A percentile compares a stretch with the other conserved stretches of the same genome.
Evolutionary conservation across 2,329 filamentous ascomycete species (phyloP).

Genomic region (Tolypocladium cylindrosporum): DNA sequence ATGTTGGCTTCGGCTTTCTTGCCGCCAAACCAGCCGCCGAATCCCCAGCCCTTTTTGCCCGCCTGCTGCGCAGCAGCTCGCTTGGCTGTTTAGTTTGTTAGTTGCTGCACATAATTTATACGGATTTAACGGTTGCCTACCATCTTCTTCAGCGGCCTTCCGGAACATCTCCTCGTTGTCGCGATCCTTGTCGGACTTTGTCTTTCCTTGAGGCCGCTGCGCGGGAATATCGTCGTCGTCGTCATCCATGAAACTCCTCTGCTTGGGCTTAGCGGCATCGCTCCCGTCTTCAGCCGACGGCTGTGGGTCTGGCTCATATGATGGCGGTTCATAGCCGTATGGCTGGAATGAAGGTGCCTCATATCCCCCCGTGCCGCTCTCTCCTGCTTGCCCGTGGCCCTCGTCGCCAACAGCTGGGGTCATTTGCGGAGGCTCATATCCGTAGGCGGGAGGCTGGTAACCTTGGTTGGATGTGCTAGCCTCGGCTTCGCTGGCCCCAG

Average conservation of each 20-base stretch:
- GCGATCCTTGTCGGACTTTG: conserved; percentile 58
- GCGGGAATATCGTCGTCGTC: conserved; percentile 62
- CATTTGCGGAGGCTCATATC: conserved; percentile 39
- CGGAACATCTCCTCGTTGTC: conserved; percentile 80
- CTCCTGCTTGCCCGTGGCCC: conserved; percentile 9
- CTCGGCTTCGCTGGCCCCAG: conserved; percentile 4
- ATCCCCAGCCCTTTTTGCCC: conserved; percentile 64
- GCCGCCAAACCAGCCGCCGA: conserved; percentile 73
- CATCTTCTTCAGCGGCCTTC: conserved; percentile 69
- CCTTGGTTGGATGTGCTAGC: conserved; percentile 14
- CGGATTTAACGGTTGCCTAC: conserved; percentile 28
- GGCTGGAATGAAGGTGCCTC: conserved; percentile 54
- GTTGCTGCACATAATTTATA: background rate
- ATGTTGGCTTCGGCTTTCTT: conserved; percentile 39
- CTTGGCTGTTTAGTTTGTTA: conserved; percentile 39
- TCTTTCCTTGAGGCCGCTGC: conserved; percentile 42
- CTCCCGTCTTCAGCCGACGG: conserved; percentile 29
- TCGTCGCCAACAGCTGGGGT: conserved; percentile 9
- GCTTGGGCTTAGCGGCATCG: conserved; percentile 51
- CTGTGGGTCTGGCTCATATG: conserved; percentile 42
- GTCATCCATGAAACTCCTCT: conserved; percentile 73
- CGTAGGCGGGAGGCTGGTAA: conserved; percentile 39
- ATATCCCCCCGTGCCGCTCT: conserved; percentile 35
- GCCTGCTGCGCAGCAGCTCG: conserved; percentile 38
- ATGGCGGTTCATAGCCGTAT: conserved; percentile 46